Conservation (phyloP, 2,329 filamentous ascomycete species). For the Penicillium sp. region DNA sequence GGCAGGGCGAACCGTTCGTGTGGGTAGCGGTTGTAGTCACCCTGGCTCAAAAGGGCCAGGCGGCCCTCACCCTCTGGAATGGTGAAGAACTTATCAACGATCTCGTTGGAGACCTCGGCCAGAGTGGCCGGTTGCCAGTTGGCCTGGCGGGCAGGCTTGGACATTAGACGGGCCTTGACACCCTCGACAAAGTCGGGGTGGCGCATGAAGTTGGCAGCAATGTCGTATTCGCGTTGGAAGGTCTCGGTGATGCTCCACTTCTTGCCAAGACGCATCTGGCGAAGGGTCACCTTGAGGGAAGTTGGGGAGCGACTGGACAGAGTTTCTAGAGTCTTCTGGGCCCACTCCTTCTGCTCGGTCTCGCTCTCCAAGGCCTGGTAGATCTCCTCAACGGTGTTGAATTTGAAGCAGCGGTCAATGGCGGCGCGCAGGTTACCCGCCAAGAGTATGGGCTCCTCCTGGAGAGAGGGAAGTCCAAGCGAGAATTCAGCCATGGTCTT, state of each 20-base stretch:
- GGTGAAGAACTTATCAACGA: slow-evolving; percentile 71
- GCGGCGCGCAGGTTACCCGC: slow-evolving; percentile 71
- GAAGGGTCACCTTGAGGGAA: slow-evolving; percentile 78
- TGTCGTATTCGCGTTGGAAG: slow-evolving; percentile 82
- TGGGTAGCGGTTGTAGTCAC: slow-evolving; percentile 73
- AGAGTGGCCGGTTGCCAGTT: slow-evolving; percentile 76
- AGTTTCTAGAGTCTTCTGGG: slow-evolving; percentile 71
- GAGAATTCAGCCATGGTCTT: slow-evolving; percentile 88
- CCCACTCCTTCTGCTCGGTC: slow-evolving; percentile 68
- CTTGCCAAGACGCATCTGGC: slow-evolving; percentile 75
- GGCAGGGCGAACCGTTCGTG: slow-evolving; percentile 70
- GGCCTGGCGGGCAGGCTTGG: slow-evolving; percentile 66
- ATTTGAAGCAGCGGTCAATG: slow-evolving; percentile 81
- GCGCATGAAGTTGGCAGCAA: slow-evolving; percentile 85
- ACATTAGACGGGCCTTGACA: slow-evolving; percentile 77
- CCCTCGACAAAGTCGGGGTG: slow-evolving; percentile 91
- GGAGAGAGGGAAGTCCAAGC: slow-evolving; percentile 70
- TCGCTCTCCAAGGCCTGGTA: slow-evolving; percentile 64
- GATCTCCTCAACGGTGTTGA: slow-evolving; percentile 69
- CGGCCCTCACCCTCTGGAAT: slow-evolving; percentile 46
- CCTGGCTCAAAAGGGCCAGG: slow-evolving; percentile 62
- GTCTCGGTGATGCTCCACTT: slow-evolving; percentile 81
- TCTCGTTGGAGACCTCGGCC: slow-evolving; percentile 61
- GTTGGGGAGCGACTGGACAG: slow-evolving; percentile 81
- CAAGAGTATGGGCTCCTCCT: slow-evolving; percentile 66